phyloP scores from a whole-genome alignment of 2,329 filamentous ascomycete species.

The Biscogniauxia mediterranea region DNA sequence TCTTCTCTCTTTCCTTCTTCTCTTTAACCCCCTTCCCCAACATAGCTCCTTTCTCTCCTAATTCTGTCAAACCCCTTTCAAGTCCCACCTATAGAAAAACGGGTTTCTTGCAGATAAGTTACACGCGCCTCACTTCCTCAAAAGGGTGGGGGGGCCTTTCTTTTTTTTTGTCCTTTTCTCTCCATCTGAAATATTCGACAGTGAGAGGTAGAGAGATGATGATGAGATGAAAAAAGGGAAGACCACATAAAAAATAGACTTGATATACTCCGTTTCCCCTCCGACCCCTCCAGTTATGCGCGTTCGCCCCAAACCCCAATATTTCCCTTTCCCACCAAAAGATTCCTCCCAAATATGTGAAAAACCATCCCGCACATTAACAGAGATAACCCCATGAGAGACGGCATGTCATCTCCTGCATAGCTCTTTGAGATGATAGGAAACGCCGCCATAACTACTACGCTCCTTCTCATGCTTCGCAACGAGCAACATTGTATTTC shows the following conservation, averaged over 20 bases:
- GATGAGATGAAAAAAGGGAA: not conserved
- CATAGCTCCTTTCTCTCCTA: too few species aligned
- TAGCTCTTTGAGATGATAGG: slow-evolving; percentile 9
- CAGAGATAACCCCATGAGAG: slow-evolving; percentile 3
- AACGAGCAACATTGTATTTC: not conserved
- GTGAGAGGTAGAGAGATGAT: not conserved
- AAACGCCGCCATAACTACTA: slow-evolving; percentile 1
- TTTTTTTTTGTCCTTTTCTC: too few species aligned
- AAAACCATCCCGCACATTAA: not conserved
- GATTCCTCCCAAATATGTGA: not conserved
- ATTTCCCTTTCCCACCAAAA: slow-evolving; percentile 5
- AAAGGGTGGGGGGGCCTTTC: too few species aligned
- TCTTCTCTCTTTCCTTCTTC: not conserved
- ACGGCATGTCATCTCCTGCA: slow-evolving; percentile 9
- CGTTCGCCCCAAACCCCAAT: not conserved
- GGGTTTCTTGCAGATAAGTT: too few species aligned
- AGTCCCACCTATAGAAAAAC: too few species aligned
- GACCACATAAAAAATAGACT: too few species aligned
- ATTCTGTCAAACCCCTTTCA: too few species aligned
- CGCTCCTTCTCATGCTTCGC: not conserved
- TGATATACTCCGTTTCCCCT: not conserved
- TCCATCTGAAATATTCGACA: too few species aligned
- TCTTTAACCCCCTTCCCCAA: not conserved
- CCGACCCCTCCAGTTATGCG: not conserved
- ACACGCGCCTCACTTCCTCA: too few species aligned